Evolutionary conservation across 1,284 basidiomycete species (phyloP).

Genomic region (Grifola frondosa): DNA sequence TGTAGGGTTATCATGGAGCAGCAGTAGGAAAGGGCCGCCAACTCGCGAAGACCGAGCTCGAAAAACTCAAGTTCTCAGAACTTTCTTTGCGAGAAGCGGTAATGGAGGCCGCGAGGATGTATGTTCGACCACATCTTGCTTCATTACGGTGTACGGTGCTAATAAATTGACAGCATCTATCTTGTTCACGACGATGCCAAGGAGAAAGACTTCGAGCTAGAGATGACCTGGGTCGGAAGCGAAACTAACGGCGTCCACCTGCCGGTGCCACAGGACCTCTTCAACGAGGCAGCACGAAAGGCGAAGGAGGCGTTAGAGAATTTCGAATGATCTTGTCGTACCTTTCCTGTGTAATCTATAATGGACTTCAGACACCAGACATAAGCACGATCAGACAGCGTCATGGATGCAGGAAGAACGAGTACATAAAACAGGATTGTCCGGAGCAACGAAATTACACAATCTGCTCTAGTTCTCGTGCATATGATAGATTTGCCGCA

Average conservation of each 20-base stretch:
- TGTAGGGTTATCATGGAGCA: slow-evolving; percentile 87
- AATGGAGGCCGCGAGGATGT: slow-evolving; percentile 94
- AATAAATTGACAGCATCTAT: slow-evolving; percentile 71
- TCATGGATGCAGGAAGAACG: not conserved
- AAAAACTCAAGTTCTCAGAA: slow-evolving; percentile 88
- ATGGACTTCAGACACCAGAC: slow-evolving; percentile 14
- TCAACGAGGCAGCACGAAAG: slow-evolving; percentile 84
- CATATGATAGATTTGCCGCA: slow-evolving; percentile 71
- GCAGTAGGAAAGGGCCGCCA: slow-evolving; percentile 97
- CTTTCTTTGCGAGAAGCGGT: slow-evolving; percentile 85
- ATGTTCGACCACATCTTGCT: slow-evolving; percentile 32
- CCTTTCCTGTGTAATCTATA: slow-evolving; percentile 21
- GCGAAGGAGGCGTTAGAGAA: slow-evolving; percentile 88
- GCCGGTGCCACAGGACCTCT: slow-evolving; percentile 82
- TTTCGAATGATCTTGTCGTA: slow-evolving; percentile 65
- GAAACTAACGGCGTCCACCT: slow-evolving; percentile 83
- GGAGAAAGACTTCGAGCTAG: slow-evolving; percentile 97
- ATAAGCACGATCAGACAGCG: not conserved
- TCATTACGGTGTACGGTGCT: not conserved
- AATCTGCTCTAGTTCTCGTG: slow-evolving; percentile 86
- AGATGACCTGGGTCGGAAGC: slow-evolving; percentile 94
- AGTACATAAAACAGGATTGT: slow-evolving; percentile 17
- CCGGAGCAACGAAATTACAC: slow-evolving; percentile 51
- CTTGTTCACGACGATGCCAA: slow-evolving; percentile 97
- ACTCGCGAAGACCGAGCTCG: slow-evolving; percentile 96